Conservation (phyloP, 2,329 filamentous ascomycete species). For the Alternaria dauci region DNA sequence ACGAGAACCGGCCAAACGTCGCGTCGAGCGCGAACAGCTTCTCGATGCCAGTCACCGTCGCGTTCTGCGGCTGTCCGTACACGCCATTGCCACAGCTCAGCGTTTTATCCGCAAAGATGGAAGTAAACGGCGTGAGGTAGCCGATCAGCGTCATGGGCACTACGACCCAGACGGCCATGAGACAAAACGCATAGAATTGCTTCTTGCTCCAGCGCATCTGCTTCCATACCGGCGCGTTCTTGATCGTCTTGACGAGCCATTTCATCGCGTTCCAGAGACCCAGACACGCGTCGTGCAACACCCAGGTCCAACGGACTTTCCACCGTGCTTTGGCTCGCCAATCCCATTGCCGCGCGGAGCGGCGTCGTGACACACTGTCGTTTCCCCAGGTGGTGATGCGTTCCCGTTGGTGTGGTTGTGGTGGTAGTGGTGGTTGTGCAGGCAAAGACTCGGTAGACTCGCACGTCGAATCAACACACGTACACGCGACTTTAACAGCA, state of each 20-base stretch:
- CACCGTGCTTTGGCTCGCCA: constrained; percentile 1
- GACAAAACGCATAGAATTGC: constrained; percentile 20
- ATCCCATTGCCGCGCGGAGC: neutral
- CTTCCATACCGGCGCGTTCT: constrained; percentile 6
- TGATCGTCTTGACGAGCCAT: neutral
- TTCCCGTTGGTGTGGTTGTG: neutral
- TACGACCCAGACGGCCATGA: constrained; percentile 18
- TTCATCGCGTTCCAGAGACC: neutral
- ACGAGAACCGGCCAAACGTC: constrained; percentile 35
- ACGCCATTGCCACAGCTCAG: constrained; percentile 21
- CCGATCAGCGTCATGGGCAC: constrained; percentile 22
- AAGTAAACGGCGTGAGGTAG: constrained; percentile 9
- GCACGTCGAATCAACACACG: neutral
- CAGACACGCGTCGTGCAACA: constrained; percentile 4
- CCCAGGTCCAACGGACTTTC: constrained; percentile 8
- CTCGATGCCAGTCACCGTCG: constrained; percentile 33
- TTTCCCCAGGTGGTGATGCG: constrained; percentile 16
- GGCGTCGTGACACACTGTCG: neutral
- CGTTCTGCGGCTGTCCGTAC: constrained; percentile 18
- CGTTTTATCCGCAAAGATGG: constrained; percentile 24
- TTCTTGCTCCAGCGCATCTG: constrained; percentile 8
- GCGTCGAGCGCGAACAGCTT: constrained; percentile 41
- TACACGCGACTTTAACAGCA: neutral
- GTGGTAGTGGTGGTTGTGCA: neutral
- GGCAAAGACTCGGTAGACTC: neutral